Evolutionary conservation across 225 moss, liverwort and hornwort species (phyloP), one percentile per base, ranked within the genome.

Genomic region (Pseudoscleropodium purum): DNA sequence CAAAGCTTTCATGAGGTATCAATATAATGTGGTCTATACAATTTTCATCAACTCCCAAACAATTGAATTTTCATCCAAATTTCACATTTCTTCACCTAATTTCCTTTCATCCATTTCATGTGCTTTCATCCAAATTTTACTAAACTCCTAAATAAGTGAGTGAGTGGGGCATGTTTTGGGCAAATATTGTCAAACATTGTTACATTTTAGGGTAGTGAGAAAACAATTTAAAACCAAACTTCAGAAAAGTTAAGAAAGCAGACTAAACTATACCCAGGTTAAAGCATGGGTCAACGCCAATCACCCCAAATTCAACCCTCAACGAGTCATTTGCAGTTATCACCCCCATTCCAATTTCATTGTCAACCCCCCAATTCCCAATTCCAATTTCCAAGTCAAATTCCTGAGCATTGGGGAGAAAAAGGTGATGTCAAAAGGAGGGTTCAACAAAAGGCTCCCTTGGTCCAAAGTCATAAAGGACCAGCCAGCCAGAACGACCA

Each of bases 151-250:
- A 34, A 51, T 33, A 2, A 52, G 0, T 33, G 3, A 52, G 0
- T 7, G 0, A 0, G 0, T 5, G 5, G 17, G 1, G 45, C 27
- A 74, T 18, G 18, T 47, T 33, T 23, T 14, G 5, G 4, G 1
- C 1, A 49, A 13, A 51, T 20, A 13, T 8, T 21, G 5, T 52
- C 3, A 13, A 34, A 21, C 21, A 51, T 21, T 34, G 21, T 18
- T 18, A 18, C 9, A 59, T 59, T 23, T 59, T 59, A 56, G 59
- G 59, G 2, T 51, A 23, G 8, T 23, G 5, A 23, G 33, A 36
- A 52, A 52, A 23, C 59, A 59, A 59, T 59, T 57, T 9, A 59
- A 59, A 74, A 30, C 74, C 6, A 30, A 10, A 47, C 18, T 41
- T 74, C 26, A 30, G 15, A 9, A 72, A 30, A 4, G 17, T 45